Evolutionary conservation across 106 monocot species (phyloP), one percentile per base, ranked within the genome.

Genomic region (Allium cepa): DNA sequence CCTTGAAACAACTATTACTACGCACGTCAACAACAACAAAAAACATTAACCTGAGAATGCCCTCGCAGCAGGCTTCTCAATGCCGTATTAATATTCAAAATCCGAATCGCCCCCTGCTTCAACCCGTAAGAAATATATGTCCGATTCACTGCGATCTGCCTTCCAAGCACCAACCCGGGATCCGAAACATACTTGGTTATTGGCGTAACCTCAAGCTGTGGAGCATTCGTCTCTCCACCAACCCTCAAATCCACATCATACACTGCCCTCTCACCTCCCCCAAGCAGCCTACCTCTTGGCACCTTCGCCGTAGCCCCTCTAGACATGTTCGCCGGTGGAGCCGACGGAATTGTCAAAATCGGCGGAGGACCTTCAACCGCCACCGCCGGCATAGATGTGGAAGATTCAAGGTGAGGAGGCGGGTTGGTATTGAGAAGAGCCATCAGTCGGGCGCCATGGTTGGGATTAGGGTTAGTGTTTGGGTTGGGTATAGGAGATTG

Each of bases 141-240:
- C 67, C 82, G 71, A 66, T 99, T 99, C 27, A 99, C 97, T 0
- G 97, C 92, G 72, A 99, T 99, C 89, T 99, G 97, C 46, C 92
- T 86, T 9, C 97, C 97, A n/a, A 99, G 70, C 7, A 99, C 97
- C 47, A 99, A 80, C 26, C 92, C 87, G 0, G 97, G 97, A 69
- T 99, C 97, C 1, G 97, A 99, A 3, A 64, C 61, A 56, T 99
- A 99, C 79, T 99, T 99, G 1, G 97, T 99, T 59, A 99, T 99
- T 17, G 97, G 97, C 49, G 92, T 90, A 11, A 99, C 97, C 70
- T 99, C 97, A 8, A 99, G 92, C 80, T 97, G 97, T 11, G 97
- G 92, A 4, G 91, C 84, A 67, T 80, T 84, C 10, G 79, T 46
- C 70, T 89, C 84, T 69, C 86, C 92, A 4, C 82, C 71, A 58